Conservation (phyloP, 1,284 basidiomycete genomes). For the Golubevia sp. region DNA sequence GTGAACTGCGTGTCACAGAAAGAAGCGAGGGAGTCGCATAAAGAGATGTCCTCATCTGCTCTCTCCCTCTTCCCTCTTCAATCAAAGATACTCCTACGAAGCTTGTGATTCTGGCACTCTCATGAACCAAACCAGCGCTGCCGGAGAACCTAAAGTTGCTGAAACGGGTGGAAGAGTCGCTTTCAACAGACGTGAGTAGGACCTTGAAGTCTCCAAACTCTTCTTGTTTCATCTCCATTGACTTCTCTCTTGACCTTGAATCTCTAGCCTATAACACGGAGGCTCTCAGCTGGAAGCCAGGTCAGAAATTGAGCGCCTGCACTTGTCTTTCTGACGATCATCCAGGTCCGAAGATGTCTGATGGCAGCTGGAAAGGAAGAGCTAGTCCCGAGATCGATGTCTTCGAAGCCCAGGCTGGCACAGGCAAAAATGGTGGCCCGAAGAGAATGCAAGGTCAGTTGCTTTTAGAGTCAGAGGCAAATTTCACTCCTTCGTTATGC, state of each 20-base stretch:
- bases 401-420: conserved; percentile 68
- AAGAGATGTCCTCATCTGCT: too few relatives aligned
- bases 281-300: conserved; percentile 37
- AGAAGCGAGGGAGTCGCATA: too few relatives aligned
- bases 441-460: conserved; percentile 31
- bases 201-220: conserved; percentile 27
- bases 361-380: conserved; percentile 64
- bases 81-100: conserved; percentile 44
- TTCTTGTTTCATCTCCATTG: conserved; percentile 18
- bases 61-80: too few relatives aligned
- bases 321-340: conserved; percentile 70
- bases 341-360: conserved; percentile 68
- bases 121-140: conserved; percentile 16
- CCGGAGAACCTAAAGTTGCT: conserved; percentile 4
- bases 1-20: too few relatives aligned
- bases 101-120: conserved; percentile 31
- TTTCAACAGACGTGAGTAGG: conserved; percentile 42
- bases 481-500: too few relatives aligned
- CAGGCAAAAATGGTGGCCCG: conserved; percentile 15
- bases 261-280: neutral
- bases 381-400: conserved; percentile 73
- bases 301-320: conserved; percentile 66
- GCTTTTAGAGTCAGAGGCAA: conserved; percentile 51
- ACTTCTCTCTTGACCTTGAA: conserved; percentile 5
- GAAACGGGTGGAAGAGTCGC: conserved; percentile 23